A percentile compares a stretch with the other conserved stretches of the same genome.
Evolutionary conservation across 768 basidiomycete species (phyloP).

Genomic region (Pleurotus citrinopileatus): DNA sequence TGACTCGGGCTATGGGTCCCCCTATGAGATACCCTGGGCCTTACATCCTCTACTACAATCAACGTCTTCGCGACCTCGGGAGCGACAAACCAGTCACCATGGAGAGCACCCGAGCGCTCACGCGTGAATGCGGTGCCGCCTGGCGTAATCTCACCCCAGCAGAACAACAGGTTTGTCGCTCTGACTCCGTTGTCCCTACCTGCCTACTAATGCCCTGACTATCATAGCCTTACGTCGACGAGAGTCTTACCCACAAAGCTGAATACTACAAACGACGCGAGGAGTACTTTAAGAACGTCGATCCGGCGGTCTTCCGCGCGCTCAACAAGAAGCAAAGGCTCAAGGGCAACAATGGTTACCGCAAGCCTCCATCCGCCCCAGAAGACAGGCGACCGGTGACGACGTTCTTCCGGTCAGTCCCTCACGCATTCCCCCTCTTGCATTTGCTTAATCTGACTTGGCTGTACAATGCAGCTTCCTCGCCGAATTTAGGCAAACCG

Average conservation of each 20-base stretch:
- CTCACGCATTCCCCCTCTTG: background rate
- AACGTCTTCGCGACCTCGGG: slow-evolving; percentile 12
- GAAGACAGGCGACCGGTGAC: slow-evolving; percentile 3
- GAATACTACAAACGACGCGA: slow-evolving; percentile 19
- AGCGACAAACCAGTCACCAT: background rate
- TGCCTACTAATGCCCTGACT: background rate
- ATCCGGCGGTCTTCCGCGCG: slow-evolving; percentile 18
- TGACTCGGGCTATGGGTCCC: slow-evolving; percentile 12
- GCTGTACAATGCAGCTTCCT: slow-evolving; percentile 17
- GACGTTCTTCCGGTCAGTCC: slow-evolving; percentile 22
- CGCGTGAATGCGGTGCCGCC: slow-evolving; percentile 19
- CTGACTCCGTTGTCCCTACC: background rate
- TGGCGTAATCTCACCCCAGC: slow-evolving; percentile 30
- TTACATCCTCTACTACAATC: slow-evolving; percentile 22
- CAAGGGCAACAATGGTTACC: slow-evolving; percentile 20
- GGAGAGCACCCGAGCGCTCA: background rate
- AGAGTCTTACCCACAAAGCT: slow-evolving; percentile 13
- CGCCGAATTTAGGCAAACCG: background rate
- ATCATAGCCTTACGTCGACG: slow-evolving; percentile 20
- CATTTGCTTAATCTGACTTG: background rate
- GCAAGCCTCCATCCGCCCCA: slow-evolving; percentile 4
- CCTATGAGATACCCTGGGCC: slow-evolving; percentile 25
- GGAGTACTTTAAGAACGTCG: slow-evolving; percentile 24
- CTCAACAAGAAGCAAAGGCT: slow-evolving; percentile 30
- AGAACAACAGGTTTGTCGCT: slow-evolving; percentile 32